Evolutionary conservation across 2,329 filamentous ascomycete species (phyloP).

Genomic region (Colletotrichum sp.): DNA sequence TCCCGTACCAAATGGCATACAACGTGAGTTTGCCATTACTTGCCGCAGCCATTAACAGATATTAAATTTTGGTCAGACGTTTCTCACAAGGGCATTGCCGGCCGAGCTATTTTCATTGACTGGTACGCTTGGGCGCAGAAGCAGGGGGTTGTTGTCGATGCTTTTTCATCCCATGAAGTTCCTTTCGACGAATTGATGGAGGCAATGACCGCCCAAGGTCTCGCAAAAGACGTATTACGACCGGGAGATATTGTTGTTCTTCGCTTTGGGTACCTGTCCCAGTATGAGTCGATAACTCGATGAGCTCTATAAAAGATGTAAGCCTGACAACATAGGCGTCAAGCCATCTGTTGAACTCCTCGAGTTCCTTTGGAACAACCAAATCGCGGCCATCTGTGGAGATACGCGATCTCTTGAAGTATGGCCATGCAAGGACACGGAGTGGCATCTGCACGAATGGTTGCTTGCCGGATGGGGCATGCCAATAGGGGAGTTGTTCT

Average conservation of each 20-base stretch:
- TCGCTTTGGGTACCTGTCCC: conserved; percentile 24
- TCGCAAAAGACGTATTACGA: neutral
- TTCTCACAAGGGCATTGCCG: conserved; percentile 41
- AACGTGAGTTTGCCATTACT: conserved; percentile 19
- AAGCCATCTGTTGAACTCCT: conserved; percentile 37
- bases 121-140: conserved; percentile 54
- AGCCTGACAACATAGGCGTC: conserved; percentile 35
- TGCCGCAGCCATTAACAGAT: neutral
- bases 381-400: conserved; percentile 46
- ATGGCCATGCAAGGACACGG: conserved; percentile 29
- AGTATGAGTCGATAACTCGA: conserved; percentile 25
- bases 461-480: conserved; percentile 24
- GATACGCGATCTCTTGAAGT: conserved; percentile 40
- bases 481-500: conserved; percentile 26
- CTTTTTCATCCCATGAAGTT: conserved; percentile 21
- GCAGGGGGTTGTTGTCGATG: conserved; percentile 15
- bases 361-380: conserved; percentile 45
- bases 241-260: conserved; percentile 24
- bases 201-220: conserved; percentile 14
- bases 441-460: conserved; percentile 26
- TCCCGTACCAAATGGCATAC: conserved; percentile 24
- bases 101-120: conserved; percentile 57
- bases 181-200: conserved; percentile 21
- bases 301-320: conserved; percentile 18
- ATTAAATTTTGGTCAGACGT: neutral